Evolutionary conservation across 1,284 basidiomycete species (phyloP).

Genomic region (Moniliophthora roreri): DNA sequence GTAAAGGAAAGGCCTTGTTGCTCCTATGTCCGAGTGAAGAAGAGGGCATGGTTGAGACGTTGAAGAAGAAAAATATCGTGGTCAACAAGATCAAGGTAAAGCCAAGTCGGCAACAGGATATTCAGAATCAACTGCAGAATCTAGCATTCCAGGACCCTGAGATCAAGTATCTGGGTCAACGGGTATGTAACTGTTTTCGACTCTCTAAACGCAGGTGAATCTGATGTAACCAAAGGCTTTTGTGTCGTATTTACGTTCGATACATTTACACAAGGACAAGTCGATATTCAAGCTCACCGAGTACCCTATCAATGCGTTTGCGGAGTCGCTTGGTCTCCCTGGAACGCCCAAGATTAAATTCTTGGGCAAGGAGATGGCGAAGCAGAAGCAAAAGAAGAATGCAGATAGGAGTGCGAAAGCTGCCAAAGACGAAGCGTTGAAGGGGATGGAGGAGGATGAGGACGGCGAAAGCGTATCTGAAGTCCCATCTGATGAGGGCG

Average conservation of each 20-base stretch:
- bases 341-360: slow-evolving; percentile 98
- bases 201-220: slow-evolving; percentile 7
- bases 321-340: slow-evolving; percentile 89
- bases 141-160: slow-evolving; percentile 95
- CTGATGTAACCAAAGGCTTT: slow-evolving; percentile 68
- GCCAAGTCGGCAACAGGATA: slow-evolving; percentile 84
- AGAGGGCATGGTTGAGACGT: slow-evolving; percentile 77
- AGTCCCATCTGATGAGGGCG: slow-evolving; percentile 13
- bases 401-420: slow-evolving; percentile 45
- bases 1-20: slow-evolving; percentile 84
- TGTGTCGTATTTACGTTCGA: slow-evolving; percentile 92
- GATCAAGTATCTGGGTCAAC: slow-evolving; percentile 95
- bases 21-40: slow-evolving; percentile 91
- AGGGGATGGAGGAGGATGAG: slow-evolving; percentile 26
- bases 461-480: slow-evolving; percentile 11
- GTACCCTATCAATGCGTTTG: slow-evolving; percentile 83
- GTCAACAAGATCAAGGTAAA: slow-evolving; percentile 89
- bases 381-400: slow-evolving; percentile 70
- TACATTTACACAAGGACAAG: slow-evolving; percentile 95
- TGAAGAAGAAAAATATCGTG: slow-evolving; percentile 75
- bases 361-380: slow-evolving; percentile 65
- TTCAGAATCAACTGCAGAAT: slow-evolving; percentile 89
- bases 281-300: slow-evolving; percentile 85
- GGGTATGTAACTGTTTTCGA: slow-evolving; percentile 51
- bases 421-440: slow-evolving; percentile 34